Evolutionary conservation across 176 grass and related monocot genomes (phyloP).

Genomic region (Tuctoria greenei): DNA sequence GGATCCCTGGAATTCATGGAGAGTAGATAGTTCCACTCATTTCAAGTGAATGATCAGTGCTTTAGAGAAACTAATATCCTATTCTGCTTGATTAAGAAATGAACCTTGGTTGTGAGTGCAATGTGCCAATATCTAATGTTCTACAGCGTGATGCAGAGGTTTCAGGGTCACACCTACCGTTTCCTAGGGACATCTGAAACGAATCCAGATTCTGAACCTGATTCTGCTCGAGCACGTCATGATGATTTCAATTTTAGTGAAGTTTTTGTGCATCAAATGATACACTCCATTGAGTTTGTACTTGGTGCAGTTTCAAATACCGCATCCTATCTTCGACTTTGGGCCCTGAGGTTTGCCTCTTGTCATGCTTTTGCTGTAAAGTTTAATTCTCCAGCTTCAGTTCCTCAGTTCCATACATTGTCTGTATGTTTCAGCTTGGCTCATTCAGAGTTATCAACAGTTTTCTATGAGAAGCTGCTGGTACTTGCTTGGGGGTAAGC

Average conservation of each 20-base stretch:
- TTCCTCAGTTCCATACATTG: constrained; percentile 32
- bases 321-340: constrained; percentile 98
- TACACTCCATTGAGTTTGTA: constrained; percentile 99
- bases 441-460: constrained; percentile 95
- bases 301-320: constrained; percentile 99
- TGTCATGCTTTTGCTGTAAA: constrained; percentile 3
- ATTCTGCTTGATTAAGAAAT: constrained; percentile 11
- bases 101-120: constrained; percentile 1
- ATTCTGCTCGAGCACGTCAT: constrained; percentile 76
- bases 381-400: constrained; percentile 19
- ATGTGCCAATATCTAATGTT: not conserved
- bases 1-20: not conserved
- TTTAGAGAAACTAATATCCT: not conserved
- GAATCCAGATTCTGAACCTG: constrained; percentile 95
- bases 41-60: constrained; percentile 1
- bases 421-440: constrained; percentile 76
- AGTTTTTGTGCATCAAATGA: constrained; percentile 99
- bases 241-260: constrained; percentile 98
- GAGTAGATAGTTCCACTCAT: not conserved
- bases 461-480: constrained; percentile 99
- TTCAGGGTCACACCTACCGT: constrained; percentile 95
- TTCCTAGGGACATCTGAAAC: constrained; percentile 86
- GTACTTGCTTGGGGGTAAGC: constrained; percentile 91
- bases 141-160: constrained; percentile 60
- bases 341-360: constrained; percentile 83